These are phyloP conservation scores for Cyclostephanos tholiformis DNA, from an alignment of 108 stramenopile genomes.

Conservation along the genomic window DNA sequence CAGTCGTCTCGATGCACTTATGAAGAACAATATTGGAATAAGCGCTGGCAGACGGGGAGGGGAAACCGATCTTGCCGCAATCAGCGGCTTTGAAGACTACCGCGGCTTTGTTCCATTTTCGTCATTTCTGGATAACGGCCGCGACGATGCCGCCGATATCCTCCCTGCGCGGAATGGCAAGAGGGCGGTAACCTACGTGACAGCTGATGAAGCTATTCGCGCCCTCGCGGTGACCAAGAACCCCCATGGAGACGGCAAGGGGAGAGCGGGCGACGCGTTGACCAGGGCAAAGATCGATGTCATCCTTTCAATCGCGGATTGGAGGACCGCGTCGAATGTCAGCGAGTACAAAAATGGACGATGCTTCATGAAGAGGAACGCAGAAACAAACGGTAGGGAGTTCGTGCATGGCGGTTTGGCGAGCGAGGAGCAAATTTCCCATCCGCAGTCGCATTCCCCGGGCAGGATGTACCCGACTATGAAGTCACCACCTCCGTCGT, in stretches of 20 bases:
- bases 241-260: neutral
- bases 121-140: constrained; percentile 19
- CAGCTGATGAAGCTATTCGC: constrained; percentile 26
- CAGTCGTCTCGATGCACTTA: constrained; percentile 19
- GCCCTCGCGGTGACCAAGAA: constrained; percentile 20
- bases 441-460: neutral
- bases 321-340: constrained; percentile 4
- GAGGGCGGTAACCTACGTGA: constrained; percentile 23
- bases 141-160: neutral
- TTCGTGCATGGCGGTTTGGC: neutral
- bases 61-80: constrained; percentile 5
- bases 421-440: neutral
- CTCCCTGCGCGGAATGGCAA: neutral
- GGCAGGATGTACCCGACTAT: neutral
- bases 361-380: constrained; percentile 27
- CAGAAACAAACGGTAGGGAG: constrained; percentile 16
- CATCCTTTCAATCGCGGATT: constrained; percentile 17
- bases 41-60: neutral
- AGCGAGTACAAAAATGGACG: neutral
- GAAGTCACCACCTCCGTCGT: neutral
- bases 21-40: neutral
- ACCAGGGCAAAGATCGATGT: constrained; percentile 21
- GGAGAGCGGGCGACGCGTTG: constrained; percentile 21
- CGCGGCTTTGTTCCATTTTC: constrained; percentile 36
- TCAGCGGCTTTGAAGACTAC: constrained; percentile 36